Conservation (phyloP, 164 flowering plant species). For the Tetrastigma voinierianum region DNA sequence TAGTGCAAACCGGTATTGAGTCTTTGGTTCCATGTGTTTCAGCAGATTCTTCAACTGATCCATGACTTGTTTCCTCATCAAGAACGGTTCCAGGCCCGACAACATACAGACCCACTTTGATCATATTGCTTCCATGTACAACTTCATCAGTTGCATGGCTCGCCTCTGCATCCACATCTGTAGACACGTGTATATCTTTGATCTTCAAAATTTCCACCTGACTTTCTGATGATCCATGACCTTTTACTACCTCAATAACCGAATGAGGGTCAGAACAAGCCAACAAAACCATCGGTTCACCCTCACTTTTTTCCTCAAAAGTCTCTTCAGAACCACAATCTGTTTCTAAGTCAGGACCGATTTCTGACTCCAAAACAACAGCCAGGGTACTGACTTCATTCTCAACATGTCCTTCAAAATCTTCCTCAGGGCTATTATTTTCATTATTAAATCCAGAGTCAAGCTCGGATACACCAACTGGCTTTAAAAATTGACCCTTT, state of each 20-base stretch:
- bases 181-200: background rate
- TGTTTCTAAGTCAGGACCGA: background rate
- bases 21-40: conserved; percentile 8
- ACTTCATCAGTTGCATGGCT: background rate
- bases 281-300: background rate
- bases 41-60: conserved; percentile 8
- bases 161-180: background rate
- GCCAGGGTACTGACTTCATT: background rate
- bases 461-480: background rate
- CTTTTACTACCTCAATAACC: conserved; percentile 1
- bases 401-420: background rate
- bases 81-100: conserved; percentile 17
- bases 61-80: conserved; percentile 12
- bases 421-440: conserved; percentile 1
- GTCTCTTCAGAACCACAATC: background rate
- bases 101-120: conserved; percentile 7
- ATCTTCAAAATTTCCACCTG: background rate
- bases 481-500: background rate
- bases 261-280: background rate
- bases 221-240: conserved; percentile 1
- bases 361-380: background rate
- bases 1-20: conserved; percentile 18
- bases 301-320: background rate
- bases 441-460: conserved; percentile 4
- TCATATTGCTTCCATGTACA: background rate